phyloP scores from a whole-genome alignment of 148 eudicot species.

The Chenopodium berlandieri region DNA sequence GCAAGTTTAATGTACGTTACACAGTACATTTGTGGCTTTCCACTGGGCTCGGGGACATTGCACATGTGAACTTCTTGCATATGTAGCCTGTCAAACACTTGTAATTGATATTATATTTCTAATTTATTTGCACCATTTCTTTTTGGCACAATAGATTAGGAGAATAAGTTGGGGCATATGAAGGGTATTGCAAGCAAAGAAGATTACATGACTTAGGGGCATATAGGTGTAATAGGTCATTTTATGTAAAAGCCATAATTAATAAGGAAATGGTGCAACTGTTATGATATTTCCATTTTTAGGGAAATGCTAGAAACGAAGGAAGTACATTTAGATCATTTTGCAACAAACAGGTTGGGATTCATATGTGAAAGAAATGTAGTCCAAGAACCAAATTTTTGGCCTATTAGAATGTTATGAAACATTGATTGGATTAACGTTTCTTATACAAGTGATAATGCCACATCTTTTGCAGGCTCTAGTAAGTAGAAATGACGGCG shows the following conservation, averaged over 20 bases:
- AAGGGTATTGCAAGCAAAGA: too few species aligned
- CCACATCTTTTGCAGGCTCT: slow-evolving; percentile 61
- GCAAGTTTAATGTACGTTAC: neutral
- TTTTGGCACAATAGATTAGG: too few species aligned
- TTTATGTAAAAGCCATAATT: too few species aligned
- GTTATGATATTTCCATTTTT: too few species aligned
- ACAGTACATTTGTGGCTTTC: neutral
- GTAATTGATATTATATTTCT: too few species aligned
- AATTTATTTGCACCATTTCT: too few species aligned
- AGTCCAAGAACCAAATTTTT: neutral
- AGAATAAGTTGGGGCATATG: too few species aligned
- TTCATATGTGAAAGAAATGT: neutral
- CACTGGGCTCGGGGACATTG: neutral
- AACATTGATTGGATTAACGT: neutral
- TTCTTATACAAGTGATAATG: neutral
- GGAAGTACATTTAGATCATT: neutral
- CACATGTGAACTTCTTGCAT: neutral
- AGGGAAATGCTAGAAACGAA: too few species aligned
- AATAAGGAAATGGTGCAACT: too few species aligned
- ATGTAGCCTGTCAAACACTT: neutral
- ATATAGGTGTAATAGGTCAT: too few species aligned
- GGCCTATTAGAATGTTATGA: neutral
- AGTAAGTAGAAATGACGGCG: slow-evolving; percentile 93
- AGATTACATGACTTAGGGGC: too few species aligned
- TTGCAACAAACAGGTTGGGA: neutral